phyloP scores from a whole-genome alignment of 1,284 basidiomycete genomes.

The Dichomitus squalens region DNA sequence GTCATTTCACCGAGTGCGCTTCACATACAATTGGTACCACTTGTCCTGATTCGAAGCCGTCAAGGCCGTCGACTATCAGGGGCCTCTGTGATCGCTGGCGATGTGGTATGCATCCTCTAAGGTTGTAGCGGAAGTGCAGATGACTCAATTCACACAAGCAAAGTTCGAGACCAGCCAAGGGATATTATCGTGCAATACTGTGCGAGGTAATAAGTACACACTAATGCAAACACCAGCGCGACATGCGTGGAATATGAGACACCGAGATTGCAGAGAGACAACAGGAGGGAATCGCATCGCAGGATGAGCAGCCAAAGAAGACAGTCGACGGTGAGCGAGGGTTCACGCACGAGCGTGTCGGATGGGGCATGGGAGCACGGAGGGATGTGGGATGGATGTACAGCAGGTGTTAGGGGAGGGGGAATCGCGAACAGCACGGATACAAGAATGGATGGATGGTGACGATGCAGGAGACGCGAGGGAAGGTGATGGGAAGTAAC shows the following conservation, averaged over 20 bases:
- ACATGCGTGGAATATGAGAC: conserved; percentile 24
- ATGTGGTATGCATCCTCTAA: no score
- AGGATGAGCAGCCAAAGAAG: conserved; percentile 7
- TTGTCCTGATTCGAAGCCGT: no score
- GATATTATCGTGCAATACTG: conserved; percentile 27
- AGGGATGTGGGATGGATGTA: background rate
- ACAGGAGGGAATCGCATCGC: conserved; percentile 17
- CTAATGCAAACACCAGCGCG: conserved; percentile 27
- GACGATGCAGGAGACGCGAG: conserved; percentile 10
- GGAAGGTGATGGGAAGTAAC: conserved; percentile 6
- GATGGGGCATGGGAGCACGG: background rate
- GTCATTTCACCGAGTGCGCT: no score
- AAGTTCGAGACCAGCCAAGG: conserved; percentile 13
- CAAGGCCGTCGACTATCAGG: no score
- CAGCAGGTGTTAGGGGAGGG: background rate
- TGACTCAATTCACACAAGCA: conserved; percentile 1
- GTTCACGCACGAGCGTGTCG: no score
- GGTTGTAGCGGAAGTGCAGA: no score
- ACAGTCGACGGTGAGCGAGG: background rate
- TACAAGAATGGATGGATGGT: background rate
- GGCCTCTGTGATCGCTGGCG: no score
- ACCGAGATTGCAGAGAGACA: conserved; percentile 22
- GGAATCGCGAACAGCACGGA: background rate
- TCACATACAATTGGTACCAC: no score
- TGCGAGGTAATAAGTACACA: conserved; percentile 28